Conservation (phyloP, 495 filamentous ascomycete species). For the Talaromyces adpressus region DNA sequence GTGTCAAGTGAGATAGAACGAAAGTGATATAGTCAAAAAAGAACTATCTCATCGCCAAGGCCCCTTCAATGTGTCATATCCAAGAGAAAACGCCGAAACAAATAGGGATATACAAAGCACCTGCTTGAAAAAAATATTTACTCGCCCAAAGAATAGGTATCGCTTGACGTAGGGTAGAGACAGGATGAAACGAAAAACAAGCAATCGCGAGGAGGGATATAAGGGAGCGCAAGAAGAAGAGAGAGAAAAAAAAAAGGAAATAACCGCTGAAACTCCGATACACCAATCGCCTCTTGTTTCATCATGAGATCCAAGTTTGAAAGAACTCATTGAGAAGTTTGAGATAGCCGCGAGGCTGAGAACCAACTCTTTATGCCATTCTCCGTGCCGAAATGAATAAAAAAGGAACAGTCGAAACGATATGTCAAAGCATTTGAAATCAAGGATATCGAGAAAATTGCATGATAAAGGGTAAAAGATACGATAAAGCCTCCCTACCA, state of each 20-base stretch:
- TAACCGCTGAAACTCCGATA: background rate
- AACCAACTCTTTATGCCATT: constrained; percentile 30
- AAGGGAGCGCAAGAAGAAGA: constrained; percentile 1
- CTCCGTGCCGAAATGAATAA: constrained; percentile 12
- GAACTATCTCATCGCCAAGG: background rate
- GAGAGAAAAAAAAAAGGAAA: constrained; percentile 2
- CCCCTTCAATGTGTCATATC: background rate
- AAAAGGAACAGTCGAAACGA: background rate
- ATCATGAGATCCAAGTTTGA: background rate
- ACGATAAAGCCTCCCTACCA: background rate
- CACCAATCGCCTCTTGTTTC: constrained; percentile 5
- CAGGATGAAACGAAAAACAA: background rate
- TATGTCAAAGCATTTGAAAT: background rate
- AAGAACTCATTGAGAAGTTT: constrained; percentile 9
- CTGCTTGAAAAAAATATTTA: background rate
- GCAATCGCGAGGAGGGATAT: background rate
- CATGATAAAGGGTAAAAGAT: background rate
- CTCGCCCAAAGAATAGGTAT: background rate
- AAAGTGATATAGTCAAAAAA: background rate
- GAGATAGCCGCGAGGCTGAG: constrained; percentile 34
- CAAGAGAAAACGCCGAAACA: background rate
- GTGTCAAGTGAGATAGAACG: background rate
- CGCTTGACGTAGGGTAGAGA: background rate
- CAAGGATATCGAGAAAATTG: background rate
- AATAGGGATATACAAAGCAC: background rate